Conservation (phyloP, 768 basidiomycete species). For the Gymnopilus dilepis region DNA sequence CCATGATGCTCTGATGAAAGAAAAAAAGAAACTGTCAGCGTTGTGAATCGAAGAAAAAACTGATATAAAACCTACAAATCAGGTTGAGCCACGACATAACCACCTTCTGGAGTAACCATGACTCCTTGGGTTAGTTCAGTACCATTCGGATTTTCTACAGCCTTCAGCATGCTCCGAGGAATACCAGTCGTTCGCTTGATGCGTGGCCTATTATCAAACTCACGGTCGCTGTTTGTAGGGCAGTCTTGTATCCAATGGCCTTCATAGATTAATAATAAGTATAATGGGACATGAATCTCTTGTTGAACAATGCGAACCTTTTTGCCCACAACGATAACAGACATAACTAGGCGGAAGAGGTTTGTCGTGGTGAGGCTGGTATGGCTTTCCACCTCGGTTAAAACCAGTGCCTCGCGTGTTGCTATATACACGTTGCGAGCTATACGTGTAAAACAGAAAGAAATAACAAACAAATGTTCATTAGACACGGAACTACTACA, state of each 20-base stretch:
- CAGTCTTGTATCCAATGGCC: constrained; percentile 99
- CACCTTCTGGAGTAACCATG: constrained; percentile 99
- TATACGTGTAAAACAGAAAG: constrained; percentile 42
- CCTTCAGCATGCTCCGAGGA: constrained; percentile 95
- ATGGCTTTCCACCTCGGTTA: constrained; percentile 64
- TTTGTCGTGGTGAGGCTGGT: constrained; percentile 65
- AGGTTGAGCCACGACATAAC: constrained; percentile 96
- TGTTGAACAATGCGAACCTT: constrained; percentile 66
- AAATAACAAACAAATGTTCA: constrained; percentile 58
- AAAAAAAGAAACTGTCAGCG: background rate
- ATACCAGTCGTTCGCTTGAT: constrained; percentile 99
- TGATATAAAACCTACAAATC: constrained; percentile 77
- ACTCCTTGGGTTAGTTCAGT: constrained; percentile 82
- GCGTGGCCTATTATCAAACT: constrained; percentile 91
- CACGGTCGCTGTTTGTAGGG: constrained; percentile 95
- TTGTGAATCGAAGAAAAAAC: background rate
- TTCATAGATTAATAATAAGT: constrained; percentile 37
- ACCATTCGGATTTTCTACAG: constrained; percentile 84
- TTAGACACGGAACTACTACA: constrained; percentile 78
- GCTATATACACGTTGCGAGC: constrained; percentile 71
- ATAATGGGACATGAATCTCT: background rate
- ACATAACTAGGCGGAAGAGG: constrained; percentile 95
- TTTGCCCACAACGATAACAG: constrained; percentile 97
- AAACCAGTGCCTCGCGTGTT: constrained; percentile 71
- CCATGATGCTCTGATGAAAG: constrained; percentile 83